A percentile compares a stretch with the other conserved stretches of the same genome.
These are phyloP conservation scores for Drosera spatulata DNA, from an alignment of 179 eudicot species.

Conservation along the genomic window DNA sequence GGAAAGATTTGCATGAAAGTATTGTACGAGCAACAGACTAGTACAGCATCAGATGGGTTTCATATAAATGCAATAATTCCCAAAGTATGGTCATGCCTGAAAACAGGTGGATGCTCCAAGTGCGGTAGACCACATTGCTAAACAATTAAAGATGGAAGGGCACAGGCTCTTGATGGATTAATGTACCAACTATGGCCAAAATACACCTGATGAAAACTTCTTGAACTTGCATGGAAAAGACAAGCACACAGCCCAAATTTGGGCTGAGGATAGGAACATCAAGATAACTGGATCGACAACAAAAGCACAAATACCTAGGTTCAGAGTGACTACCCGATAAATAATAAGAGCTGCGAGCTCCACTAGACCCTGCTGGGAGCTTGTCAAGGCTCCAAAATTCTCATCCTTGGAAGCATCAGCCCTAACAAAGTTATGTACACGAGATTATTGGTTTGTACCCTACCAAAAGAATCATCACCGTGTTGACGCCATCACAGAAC, in stretches of 20 bases:
- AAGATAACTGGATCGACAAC: background rate
- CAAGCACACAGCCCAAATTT: background rate
- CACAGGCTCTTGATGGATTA: background rate
- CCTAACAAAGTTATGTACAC: slow-evolving; percentile 26
- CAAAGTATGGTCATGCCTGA: background rate
- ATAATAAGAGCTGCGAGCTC: slow-evolving; percentile 89
- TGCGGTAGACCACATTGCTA: too few relatives aligned
- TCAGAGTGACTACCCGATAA: slow-evolving; percentile 49
- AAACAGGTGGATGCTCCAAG: background rate
- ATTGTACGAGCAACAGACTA: too few relatives aligned
- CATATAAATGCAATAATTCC: background rate
- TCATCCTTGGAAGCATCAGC: slow-evolving; percentile 61
- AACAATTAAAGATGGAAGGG: background rate
- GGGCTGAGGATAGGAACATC: background rate
- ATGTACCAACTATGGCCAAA: background rate
- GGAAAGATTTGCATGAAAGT: too few relatives aligned
- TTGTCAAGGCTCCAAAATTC: slow-evolving; percentile 48
- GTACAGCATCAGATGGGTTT: background rate
- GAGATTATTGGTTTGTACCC: slow-evolving; percentile 1
- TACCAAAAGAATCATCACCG: too few relatives aligned
- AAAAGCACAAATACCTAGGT: background rate
- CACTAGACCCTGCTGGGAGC: slow-evolving; percentile 51
- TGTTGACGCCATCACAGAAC: too few relatives aligned
- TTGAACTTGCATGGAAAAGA: background rate
- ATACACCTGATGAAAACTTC: background rate